Evolutionary conservation across 2,329 filamentous ascomycete species (phyloP), one percentile per base, ranked within the genome.

Genomic region (Trichoderma atroviride): DNA sequence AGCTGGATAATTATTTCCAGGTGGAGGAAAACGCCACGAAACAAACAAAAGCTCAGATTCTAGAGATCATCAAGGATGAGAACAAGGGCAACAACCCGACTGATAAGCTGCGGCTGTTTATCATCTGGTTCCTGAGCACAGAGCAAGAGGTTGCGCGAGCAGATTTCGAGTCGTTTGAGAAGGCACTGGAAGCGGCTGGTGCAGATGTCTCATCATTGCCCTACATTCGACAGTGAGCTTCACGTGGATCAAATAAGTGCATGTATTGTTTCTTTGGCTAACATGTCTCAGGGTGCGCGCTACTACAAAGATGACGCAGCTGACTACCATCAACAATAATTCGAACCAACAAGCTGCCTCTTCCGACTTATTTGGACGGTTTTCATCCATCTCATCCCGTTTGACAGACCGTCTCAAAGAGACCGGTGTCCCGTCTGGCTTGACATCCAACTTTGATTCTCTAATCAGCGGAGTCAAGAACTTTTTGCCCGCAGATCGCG

Each of bases 381-480:
- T 99, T 83, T 96, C 92, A 35, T 93, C 92, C 55, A 92, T 99
- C 72, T 96, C 93, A 13, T 95, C 92, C 55, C 92, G 95, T 50
- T 88, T 99, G 5, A 97, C 96, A 9, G 94, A 97, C 80, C 92
- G 94, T 29, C 91, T 99, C 78, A 96, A 97, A 78, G 95, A 97
- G 73, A 94, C 93, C 5, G 88, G 88, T 37, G 93, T 96, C 22
- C 89, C 95, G 0, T 86, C 86, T 7, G 86, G 85, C 70, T 81
- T 89, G 11, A 87, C 87, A 1, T 89, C 89, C 66, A 98, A 98
- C 78, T 93, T 99, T 76, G 96, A 98, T 79, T 95, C 92, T 35
- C 88, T 99, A 55, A 94, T 98, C 71, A 95, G 93, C 6, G 95
- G 95, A 55, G 95, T 99, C 77, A 99, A 98, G 82, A 98, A 97